Evolutionary conservation across 2,329 filamentous ascomycete species (phyloP), one percentile per base, ranked within the genome.

Genomic region (Hawksworthiomyces lignivorus): DNA sequence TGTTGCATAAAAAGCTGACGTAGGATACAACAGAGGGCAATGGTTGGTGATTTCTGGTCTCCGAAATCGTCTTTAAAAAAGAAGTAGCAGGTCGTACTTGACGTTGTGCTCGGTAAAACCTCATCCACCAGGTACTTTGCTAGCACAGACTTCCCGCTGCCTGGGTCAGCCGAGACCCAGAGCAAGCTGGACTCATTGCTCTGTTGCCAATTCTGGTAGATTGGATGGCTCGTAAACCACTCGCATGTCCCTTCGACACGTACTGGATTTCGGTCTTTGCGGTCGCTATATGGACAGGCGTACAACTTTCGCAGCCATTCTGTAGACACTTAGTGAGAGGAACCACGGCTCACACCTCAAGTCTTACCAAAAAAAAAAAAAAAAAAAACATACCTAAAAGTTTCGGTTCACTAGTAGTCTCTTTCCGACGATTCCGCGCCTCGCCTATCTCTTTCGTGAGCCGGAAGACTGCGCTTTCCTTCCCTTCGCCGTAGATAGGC

Each of bases 31-130:
- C 29, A 26, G 6, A 44, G 26, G 3, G 45, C 38, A 19, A n/a
- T 30, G 4, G 1, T 28, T 1, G 35, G 30, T 2, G 17, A 36
- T 7, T 9, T 36, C 35, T 43, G 45, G 15, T 36, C 34, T 2
- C 29, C 34, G 15, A 47, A 44, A 19, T 43, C 45, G 27, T 44
- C 41, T 7, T 47, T 47, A 35, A 47, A 47, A 22, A 47, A 47
- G 15, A 44, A 47, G 15, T 44, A 47, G 19, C 45, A 47, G 12
- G 28, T 17, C 5, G 36, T 44, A 24, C 19, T 30, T 17, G 27
- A 15, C 2, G 5, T 12, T 20, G n/a, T 37, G 15, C 8, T 32
- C 15, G 17, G 22, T 9, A 44, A 32, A 8, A 18, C 26, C 2
- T 11, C 8, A 31, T 44, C 36, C 2, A 38, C 26, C 7, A 45